Percentiles rank a stretch among this genome's conserved stretches.
These are phyloP conservation scores for Trichosporon ovoides DNA, from an alignment of 1,284 basidiomycete species.

Conservation along the genomic window DNA sequence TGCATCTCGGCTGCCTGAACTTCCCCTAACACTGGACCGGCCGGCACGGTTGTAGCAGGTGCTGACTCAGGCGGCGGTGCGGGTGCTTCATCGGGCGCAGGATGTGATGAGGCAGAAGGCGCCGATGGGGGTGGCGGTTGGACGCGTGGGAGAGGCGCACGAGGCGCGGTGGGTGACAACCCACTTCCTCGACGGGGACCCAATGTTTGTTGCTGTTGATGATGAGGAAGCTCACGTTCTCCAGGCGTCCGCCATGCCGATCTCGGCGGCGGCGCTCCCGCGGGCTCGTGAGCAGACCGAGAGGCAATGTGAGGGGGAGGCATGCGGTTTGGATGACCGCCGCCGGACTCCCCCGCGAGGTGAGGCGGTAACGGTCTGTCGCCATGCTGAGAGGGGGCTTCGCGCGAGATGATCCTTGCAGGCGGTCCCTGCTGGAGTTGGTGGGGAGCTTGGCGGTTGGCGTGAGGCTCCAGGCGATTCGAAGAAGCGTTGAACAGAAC, in stretches of 20 bases:
- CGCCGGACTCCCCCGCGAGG: slow-evolving; percentile 9
- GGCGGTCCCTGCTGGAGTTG: slow-evolving; percentile 31
- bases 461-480: slow-evolving; percentile 66
- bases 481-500: slow-evolving; percentile 86
- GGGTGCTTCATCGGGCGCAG: not conserved
- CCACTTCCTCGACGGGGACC: not conserved
- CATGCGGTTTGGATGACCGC: slow-evolving; percentile 19
- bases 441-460: slow-evolving; percentile 36
- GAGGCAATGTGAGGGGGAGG: slow-evolving; percentile 38
- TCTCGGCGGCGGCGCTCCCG: slow-evolving; percentile 14
- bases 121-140: not conserved
- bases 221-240: slow-evolving; percentile 54
- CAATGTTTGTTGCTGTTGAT: not conserved
- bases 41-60: slow-evolving; percentile 6
- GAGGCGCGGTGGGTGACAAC: not conserved
- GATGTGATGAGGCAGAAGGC: not conserved
- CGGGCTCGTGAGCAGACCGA: slow-evolving; percentile 1
- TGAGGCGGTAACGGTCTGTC: slow-evolving; percentile 25
- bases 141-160: not conserved
- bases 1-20: slow-evolving; percentile 81
- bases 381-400: slow-evolving; percentile 10
- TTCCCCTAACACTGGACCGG: slow-evolving; percentile 42
- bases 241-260: slow-evolving; percentile 33
- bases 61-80: slow-evolving; percentile 23
- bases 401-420: slow-evolving; percentile 46